Conservation (phyloP, 2,329 filamentous ascomycete species). For the Chaetomiaceae sp. region DNA sequence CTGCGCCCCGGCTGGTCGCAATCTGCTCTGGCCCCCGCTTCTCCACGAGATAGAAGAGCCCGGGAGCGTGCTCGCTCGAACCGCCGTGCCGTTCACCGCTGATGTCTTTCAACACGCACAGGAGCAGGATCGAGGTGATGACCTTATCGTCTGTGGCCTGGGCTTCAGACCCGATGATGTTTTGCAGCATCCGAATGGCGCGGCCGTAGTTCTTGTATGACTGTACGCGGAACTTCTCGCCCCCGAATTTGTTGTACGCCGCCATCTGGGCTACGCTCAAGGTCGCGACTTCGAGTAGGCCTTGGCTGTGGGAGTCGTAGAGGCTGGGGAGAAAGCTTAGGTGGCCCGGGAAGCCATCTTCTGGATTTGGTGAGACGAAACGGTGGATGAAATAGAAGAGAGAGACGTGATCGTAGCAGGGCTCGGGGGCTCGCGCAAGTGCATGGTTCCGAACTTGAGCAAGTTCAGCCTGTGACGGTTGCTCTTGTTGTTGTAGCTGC, state of each 20-base stretch:
- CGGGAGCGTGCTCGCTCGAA: constrained; percentile 30
- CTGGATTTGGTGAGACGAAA: constrained; percentile 30
- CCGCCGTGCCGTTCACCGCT: constrained; percentile 30
- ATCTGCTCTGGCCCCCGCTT: constrained; percentile 31
- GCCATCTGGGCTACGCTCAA: constrained; percentile 33
- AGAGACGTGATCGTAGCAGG: constrained; percentile 28
- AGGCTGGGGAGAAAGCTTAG: constrained; percentile 31
- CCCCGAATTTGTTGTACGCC: constrained; percentile 32
- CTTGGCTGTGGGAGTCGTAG: constrained; percentile 26
- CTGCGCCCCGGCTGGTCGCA: constrained; percentile 28
- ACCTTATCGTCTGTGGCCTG: constrained; percentile 30
- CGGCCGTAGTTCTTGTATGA: constrained; percentile 29
- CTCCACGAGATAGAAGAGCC: constrained; percentile 32
- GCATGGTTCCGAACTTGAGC: neutral
- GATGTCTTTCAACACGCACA: constrained; percentile 28
- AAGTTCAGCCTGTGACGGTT: too few relatives aligned
- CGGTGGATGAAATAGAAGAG: constrained; percentile 33
- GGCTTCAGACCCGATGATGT: constrained; percentile 26
- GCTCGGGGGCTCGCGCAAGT: constrained; percentile 15
- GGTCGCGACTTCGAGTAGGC: constrained; percentile 29
- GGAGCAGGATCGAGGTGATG: constrained; percentile 29
- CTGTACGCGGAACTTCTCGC: constrained; percentile 26
- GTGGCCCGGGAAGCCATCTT: constrained; percentile 32
- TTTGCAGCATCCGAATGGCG: constrained; percentile 28
- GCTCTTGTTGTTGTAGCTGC: neutral